Evolutionary conservation across 139 green algal species (phyloP), one percentile per base, ranked within the genome.

Genomic region (Coelastrella sp.): DNA sequence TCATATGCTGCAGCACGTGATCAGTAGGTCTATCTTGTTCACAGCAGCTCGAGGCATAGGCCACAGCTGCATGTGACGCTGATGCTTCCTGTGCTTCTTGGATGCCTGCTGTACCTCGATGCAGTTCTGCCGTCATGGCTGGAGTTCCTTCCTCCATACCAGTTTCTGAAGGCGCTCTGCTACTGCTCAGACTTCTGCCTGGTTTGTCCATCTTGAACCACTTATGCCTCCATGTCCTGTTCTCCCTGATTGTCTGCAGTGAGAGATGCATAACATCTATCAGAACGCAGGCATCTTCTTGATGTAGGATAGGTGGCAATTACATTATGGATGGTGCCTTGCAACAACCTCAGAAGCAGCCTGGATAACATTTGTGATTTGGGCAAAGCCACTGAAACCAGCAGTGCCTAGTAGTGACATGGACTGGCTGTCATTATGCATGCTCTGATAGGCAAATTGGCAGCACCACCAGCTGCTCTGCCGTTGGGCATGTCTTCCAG

Each of bases 171-270:
- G 38, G 27, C 2, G 68, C 27, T 41, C 73, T 82, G 75, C 37
- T 82, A 51, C 75, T 69, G 51, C 7, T 69, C 9, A 69, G 13
- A 23, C 41, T 82, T 79, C 41, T 79, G 43, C 41, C 32, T 34
- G n/a, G 34, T 27, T 59, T 84, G 77, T 84, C 57, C 50, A 67
- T 9, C 35, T 53, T 81, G 48, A 81, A 81, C 73, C 48, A 81
- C 15, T 48, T 45, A 32, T 81, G 73, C 30, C 73, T 48, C 50
- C 50, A 81, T 32, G 23, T 57, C 32, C 34, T 30, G 50, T 66
- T 60, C 50, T 81, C 73, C 30, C 34, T 51, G 21, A 81, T 66
- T 19, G 73, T 81, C 73, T 81, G 77, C 38, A 41, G 37, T 27
- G 27, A 69, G 3, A 41, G 53, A 64, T 64, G 21, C 21, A 32